Evolutionary conservation across 768 basidiomycete genomes (phyloP), one percentile per base, ranked within the genome.

Genomic region (Serendipita sp.): DNA sequence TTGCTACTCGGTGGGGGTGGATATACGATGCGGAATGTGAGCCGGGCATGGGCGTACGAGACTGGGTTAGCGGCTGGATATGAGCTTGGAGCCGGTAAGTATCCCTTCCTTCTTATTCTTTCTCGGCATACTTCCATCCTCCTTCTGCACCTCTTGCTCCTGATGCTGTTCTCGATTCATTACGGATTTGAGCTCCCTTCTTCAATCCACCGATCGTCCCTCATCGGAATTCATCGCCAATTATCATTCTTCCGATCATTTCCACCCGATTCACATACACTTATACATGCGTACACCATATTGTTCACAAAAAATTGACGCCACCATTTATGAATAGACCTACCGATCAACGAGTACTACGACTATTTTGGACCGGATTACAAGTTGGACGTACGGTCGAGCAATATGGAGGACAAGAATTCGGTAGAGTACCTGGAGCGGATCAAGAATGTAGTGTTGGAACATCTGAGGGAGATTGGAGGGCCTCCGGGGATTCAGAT

Each of bases 281-380:
- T n/a, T n/a, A n/a, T n/a, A n/a, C n/a, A n/a, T n/a, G n/a, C n/a
- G n/a, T n/a, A n/a, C n/a, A n/a, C n/a, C n/a, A n/a, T n/a, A n/a
- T n/a, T n/a, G n/a, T n/a, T n/a, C n/a, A n/a, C n/a, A n/a, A n/a
- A n/a, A n/a, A n/a, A n/a, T 7, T 38, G 38, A 38, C 38, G 1
- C 5, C 5, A 38, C 14, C 38, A 2, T 38, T 38, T 14, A 14
- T 14, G 38, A 38, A 38, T 38, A 94, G 95, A 90, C 70, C 95
- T 99, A 61, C 96, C 96, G 2, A 86, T 94, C 66, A 99, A 98
- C 69, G 96, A 99, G 74, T 99, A 98, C 74, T 98, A 94, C 70
- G 95, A 98, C 70, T 98, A 98, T 73, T 98, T 97, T 72, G 96
- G 96, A 0, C 96, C 96, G 2, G 91, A 95, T 69, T 97, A 98